Base-by-base conservation (phyloP, 768 basidiomycete species). In the Termitomyces bulborhizus region DNA sequence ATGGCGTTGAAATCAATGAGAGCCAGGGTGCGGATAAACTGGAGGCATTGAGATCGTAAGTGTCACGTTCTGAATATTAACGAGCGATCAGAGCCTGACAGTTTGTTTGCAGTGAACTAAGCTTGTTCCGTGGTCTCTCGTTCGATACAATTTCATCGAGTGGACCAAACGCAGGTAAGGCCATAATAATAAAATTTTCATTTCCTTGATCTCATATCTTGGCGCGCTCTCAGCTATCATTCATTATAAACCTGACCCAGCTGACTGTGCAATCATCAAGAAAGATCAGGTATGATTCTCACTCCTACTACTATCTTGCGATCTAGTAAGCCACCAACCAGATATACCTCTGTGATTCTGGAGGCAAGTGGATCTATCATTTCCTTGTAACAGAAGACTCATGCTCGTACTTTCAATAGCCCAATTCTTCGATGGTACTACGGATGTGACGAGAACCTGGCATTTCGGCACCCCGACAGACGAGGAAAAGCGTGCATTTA, bases 121-220 rank as follows among this genome's bases (percentile, higher is more conserved):
- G 82, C 29, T 64, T 85, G 47, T 99, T 92, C 79, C 84, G 80
- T 60, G 96, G 96, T 0, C 71, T 95, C 13, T 95, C 93, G 2
- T 99, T 99, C 68, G 70, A 81, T 0, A 97, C 97, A 0, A 98
- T 99, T 53, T 97, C 94, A 0, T 88, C 91, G 0, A 85, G 90
- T 5, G 96, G 96, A 0, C 84, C 94, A 0, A 98, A 98, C 65
- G 93, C 84, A 57, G 92, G 92, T 92, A 65, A 31, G 80, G 70
- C 31, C n/a, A 45, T 6, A 41, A 40, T 36, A 2, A 40, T 36
- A 2, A 1, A 7, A 27, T 50, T 13, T 13, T 37, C 11, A 13
- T 26, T 41, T 0, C 36, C 27, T 56, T 24, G 15, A 36, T 21
- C 40, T 49, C 34, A 48, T 24, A 24, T 44, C 13, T 6, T 46